Evolutionary conservation across 768 basidiomycete genomes (phyloP).

Genomic region (Tricholoma furcatifolium): DNA sequence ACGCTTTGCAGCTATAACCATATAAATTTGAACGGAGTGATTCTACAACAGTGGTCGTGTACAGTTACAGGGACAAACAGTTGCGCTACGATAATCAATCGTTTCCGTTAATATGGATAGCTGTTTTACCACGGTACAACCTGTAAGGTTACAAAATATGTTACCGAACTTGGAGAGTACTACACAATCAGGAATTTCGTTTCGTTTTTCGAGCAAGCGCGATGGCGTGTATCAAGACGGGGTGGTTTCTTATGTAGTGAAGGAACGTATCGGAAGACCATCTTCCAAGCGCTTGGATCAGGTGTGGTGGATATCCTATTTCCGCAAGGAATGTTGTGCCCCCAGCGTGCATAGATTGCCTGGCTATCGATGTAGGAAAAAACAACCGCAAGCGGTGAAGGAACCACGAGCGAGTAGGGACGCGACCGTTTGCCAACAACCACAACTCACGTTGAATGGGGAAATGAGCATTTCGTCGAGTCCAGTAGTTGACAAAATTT

Average conservation of each 20-base stretch:
- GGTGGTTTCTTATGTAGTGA: slow-evolving; percentile 25
- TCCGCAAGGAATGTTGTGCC: slow-evolving; percentile 33
- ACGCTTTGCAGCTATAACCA: too few species aligned
- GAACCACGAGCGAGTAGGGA: slow-evolving; percentile 19
- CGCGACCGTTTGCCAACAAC: slow-evolving; percentile 4
- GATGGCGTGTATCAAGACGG: slow-evolving; percentile 12
- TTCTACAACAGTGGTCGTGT: too few species aligned
- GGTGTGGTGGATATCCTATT: slow-evolving; percentile 21
- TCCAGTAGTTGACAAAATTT: not conserved
- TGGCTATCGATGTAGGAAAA: slow-evolving; percentile 18
- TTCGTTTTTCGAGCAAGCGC: not conserved
- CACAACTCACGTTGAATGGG: slow-evolving; percentile 12
- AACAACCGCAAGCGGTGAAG: slow-evolving; percentile 6
- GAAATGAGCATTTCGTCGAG: not conserved
- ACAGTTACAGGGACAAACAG: too few species aligned
- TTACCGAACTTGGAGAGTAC: too few species aligned
- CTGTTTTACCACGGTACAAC: too few species aligned
- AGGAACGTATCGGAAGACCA: slow-evolving; percentile 31
- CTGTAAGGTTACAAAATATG: too few species aligned
- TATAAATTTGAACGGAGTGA: too few species aligned
- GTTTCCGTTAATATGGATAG: too few species aligned
- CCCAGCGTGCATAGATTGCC: slow-evolving; percentile 38
- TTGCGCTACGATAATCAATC: too few species aligned
- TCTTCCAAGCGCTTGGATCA: slow-evolving; percentile 31
- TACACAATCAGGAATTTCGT: too few species aligned